Base-by-base conservation (phyloP, 768 basidiomycete species). In the Amanita muscaria region DNA sequence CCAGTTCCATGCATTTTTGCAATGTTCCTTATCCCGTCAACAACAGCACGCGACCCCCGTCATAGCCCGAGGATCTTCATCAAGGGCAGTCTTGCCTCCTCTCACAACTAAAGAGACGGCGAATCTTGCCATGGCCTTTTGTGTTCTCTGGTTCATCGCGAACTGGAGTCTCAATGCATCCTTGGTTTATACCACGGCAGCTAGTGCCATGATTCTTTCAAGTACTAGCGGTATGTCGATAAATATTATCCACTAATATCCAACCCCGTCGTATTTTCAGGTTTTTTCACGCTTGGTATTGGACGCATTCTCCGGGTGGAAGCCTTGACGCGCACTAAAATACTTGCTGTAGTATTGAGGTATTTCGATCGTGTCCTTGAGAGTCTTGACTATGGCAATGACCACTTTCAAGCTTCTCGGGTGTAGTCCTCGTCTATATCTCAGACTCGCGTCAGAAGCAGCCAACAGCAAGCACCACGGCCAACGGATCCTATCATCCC, bases 121-220 rank as follows among this genome's bases (percentile, higher is more conserved):
- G 5, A 62, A 73, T 30, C 70, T 99, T 10, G 89, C 94, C 3
- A 66, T 77, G 4, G 63, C 72, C 40, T 98, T 97, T 62, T 90
- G 85, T 60, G 72, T 88, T 47, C 67, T 94, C 27, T 99, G 93
- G 90, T 96, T 99, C 56, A 68, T 80, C 29, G 94, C 94, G 10
- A 98, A 98, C 57, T 98, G 92, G 89, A 62, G 80, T 9, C 66
- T 94, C 23, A 96, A 93, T 58, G 83, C 81, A 1, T 72, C 86
- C 15, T 70, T 98, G 35, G 80, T 77, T 23, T 86, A 83, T 58
- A 98, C 94, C 1, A 90, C 83, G 54, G 93, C 97, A n/a, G 88
- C 89, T 2, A 94, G 90, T 59, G 79, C 88, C 15, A 96, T 93
- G 3, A 83, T 97, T 29, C 63, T 96, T 41, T 84, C 88, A 2